Conservation (phyloP, 1,284 basidiomycete species). For the Phlebopus sp. region DNA sequence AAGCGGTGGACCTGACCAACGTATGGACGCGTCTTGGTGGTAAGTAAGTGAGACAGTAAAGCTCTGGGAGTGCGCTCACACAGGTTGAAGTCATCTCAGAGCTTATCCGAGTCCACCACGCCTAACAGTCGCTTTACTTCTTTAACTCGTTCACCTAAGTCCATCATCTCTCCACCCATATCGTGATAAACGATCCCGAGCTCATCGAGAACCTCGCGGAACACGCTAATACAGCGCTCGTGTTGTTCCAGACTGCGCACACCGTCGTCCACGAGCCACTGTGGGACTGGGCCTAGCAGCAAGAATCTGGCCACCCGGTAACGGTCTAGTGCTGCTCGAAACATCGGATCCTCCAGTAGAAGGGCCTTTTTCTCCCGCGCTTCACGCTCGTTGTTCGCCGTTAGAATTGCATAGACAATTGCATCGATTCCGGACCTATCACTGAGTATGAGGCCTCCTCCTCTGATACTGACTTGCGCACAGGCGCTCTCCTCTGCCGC, state of each 20-base stretch:
- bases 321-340: constrained; percentile 39
- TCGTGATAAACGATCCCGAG: constrained; percentile 46
- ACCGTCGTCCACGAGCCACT: constrained; percentile 63
- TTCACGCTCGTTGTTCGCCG: constrained; percentile 35
- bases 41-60: no score
- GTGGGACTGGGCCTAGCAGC: constrained; percentile 51
- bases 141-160: constrained; percentile 31
- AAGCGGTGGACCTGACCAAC: no score
- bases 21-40: no score
- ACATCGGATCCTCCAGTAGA: constrained; percentile 37
- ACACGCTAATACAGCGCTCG: constrained; percentile 39
- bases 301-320: constrained; percentile 47
- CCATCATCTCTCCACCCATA: constrained; percentile 43
- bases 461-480: constrained; percentile 13
- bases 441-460: constrained; percentile 42
- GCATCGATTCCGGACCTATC: constrained; percentile 64
- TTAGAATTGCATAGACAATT: constrained; percentile 56
- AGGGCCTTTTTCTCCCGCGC: constrained; percentile 33
- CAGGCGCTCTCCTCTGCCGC: constrained; percentile 38
- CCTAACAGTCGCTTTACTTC: constrained; percentile 14
- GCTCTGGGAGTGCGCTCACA: no score
- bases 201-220: constrained; percentile 38
- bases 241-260: constrained; percentile 54
- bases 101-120: no score
- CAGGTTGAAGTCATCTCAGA: no score